phyloP scores from a whole-genome alignment of 768 basidiomycete genomes.

The Sarcodon sp. region DNA sequence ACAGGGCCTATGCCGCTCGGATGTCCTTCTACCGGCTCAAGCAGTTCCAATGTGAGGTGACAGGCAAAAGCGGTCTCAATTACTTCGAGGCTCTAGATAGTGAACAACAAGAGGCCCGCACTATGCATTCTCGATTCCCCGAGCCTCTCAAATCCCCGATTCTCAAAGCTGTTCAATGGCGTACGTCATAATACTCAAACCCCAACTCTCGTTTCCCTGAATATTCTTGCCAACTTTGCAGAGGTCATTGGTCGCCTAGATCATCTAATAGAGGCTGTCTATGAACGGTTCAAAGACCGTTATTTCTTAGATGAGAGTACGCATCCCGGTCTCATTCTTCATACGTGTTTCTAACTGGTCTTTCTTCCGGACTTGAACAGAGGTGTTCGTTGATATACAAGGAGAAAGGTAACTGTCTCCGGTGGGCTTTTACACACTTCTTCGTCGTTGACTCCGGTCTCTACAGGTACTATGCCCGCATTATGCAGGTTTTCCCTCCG shows the following conservation, averaged over 20 bases:
- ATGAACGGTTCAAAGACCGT: constrained; percentile 91
- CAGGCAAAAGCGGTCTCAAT: constrained; percentile 85
- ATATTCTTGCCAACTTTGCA: constrained; percentile 18
- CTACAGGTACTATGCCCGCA: constrained; percentile 65
- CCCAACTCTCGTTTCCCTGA: neutral
- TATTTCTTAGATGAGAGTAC: constrained; percentile 86
- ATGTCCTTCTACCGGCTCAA: constrained; percentile 92
- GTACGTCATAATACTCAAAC: constrained; percentile 40
- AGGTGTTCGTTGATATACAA: constrained; percentile 75
- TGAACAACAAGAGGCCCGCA: constrained; percentile 80
- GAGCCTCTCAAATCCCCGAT: constrained; percentile 87
- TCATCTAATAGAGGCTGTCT: constrained; percentile 88
- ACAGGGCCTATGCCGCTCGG: constrained; percentile 72
- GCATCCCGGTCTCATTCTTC: constrained; percentile 16
- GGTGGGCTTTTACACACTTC: neutral
- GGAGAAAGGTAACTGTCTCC: constrained; percentile 66
- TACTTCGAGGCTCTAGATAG: constrained; percentile 92
- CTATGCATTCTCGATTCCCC: constrained; percentile 85
- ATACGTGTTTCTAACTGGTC: constrained; percentile 3
- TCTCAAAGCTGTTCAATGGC: constrained; percentile 91
- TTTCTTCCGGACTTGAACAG: constrained; percentile 23
- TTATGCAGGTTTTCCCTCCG: constrained; percentile 69
- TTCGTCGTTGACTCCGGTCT: neutral
- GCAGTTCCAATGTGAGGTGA: constrained; percentile 96
- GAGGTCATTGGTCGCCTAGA: constrained; percentile 97